These are phyloP conservation scores for Cajanus cajan DNA, from an alignment of 306 rosid genomes.

Conservation along the genomic window DNA sequence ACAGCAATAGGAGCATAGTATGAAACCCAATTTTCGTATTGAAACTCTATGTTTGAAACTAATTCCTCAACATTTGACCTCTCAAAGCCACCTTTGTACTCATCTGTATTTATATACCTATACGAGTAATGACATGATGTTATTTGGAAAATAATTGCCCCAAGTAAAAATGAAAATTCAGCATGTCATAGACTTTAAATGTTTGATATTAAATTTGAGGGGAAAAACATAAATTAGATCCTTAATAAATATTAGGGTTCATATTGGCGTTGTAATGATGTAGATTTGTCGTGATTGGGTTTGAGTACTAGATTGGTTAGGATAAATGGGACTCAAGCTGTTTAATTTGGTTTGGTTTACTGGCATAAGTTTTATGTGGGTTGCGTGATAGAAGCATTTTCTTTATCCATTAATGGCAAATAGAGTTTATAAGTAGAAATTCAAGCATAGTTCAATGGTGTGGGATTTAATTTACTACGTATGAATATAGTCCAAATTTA, in stretches of 20 bases:
- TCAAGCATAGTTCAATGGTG: neutral
- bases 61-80: conserved; percentile 47
- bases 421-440: no score
- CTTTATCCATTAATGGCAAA: no score
- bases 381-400: no score
- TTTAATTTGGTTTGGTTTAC: no score
- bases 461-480: neutral
- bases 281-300: no score
- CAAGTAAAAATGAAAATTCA: neutral
- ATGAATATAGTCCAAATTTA: no score
- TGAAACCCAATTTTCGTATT: conserved; percentile 54
- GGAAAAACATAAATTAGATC: no score
- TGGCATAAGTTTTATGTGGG: no score
- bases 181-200: neutral
- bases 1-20: conserved; percentile 47
- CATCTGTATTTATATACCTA: conserved; percentile 62
- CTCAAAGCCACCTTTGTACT: conserved; percentile 63
- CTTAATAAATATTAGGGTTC: no score
- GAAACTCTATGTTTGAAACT: conserved; percentile 44
- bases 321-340: no score
- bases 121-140: neutral
- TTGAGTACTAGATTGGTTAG: no score
- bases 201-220: neutral
- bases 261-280: no score
- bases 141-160: neutral